Evolutionary conservation across 164 flowering plant species (phyloP).

Genomic region (Piper longum): DNA sequence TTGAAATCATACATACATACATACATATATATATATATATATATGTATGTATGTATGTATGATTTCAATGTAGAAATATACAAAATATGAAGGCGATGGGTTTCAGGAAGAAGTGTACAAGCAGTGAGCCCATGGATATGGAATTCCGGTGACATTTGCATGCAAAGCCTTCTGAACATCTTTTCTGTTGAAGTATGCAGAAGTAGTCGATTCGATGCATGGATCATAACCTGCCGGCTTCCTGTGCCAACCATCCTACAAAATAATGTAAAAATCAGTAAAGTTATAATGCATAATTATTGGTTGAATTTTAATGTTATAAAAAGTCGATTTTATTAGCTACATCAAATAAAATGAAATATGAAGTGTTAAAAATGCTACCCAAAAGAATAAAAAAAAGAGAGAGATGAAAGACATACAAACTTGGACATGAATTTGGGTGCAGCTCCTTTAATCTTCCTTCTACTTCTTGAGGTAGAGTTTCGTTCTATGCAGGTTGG

Average conservation of each 20-base stretch:
- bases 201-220: slow-evolving; percentile 25
- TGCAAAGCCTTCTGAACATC: slow-evolving; percentile 46
- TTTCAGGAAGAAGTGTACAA: slow-evolving; percentile 18
- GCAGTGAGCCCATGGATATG: slow-evolving; percentile 30
- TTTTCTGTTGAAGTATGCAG: slow-evolving; percentile 29
- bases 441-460: background rate
- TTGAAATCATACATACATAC: too few species aligned
- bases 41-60: too few species aligned
- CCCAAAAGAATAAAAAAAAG: background rate
- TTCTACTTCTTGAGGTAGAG: background rate
- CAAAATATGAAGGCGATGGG: too few species aligned
- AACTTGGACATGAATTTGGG: background rate
- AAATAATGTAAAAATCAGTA: background rate
- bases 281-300: too few species aligned
- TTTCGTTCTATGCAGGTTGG: slow-evolving; percentile 13
- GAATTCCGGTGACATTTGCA: slow-evolving; percentile 15
- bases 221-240: slow-evolving; percentile 52
- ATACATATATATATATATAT: too few species aligned
- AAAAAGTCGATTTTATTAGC: too few species aligned
- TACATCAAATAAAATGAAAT: too few species aligned
- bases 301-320: too few species aligned
- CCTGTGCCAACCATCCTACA: slow-evolving; percentile 7
- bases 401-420: background rate
- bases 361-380: background rate
- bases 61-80: too few species aligned